A percentile compares a stretch with the other conserved stretches of the same genome.
These are phyloP conservation scores for Trapa bicornis DNA, from an alignment of 345 rosid species.

Conservation along the genomic window DNA sequence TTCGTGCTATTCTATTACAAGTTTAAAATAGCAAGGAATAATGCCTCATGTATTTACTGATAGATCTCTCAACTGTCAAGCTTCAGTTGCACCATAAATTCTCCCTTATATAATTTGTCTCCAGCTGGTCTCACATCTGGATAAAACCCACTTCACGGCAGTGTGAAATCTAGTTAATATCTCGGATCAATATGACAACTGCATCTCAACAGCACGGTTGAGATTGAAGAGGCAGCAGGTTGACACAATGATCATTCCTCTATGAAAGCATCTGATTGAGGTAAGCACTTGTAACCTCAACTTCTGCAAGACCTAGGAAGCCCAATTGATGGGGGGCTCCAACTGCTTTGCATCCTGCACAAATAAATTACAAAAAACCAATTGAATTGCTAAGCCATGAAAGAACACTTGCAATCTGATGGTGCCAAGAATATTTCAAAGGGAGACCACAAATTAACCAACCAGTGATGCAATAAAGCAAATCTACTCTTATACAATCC, in stretches of 20 bases:
- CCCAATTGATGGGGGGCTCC: not conserved
- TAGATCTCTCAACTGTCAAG: conserved; percentile 1
- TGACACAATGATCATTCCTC: not conserved
- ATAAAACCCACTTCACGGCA: not conserved
- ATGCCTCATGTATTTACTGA: not conserved
- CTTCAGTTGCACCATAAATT: not conserved
- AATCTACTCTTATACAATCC: too few species aligned
- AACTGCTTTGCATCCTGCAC: not conserved
- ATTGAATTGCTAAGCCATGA: not conserved
- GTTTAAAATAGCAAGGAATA: not conserved
- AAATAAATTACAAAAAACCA: not conserved
- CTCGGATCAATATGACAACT: not conserved
- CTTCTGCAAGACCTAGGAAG: not conserved
- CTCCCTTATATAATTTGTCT: not conserved
- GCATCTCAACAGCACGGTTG: not conserved
- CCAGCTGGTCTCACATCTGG: not conserved
- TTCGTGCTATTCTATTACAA: not conserved
- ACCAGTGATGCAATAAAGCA: not conserved
- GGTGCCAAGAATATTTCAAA: not conserved
- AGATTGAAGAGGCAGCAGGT: not conserved
- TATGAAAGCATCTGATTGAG: not conserved
- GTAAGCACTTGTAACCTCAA: not conserved
- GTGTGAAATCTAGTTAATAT: not conserved
- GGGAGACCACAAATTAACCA: not conserved
- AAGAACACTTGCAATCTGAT: not conserved